These are phyloP conservation scores for Podaxis carcinomalis DNA, from an alignment of 768 basidiomycete genomes.

Conservation along the genomic window DNA sequence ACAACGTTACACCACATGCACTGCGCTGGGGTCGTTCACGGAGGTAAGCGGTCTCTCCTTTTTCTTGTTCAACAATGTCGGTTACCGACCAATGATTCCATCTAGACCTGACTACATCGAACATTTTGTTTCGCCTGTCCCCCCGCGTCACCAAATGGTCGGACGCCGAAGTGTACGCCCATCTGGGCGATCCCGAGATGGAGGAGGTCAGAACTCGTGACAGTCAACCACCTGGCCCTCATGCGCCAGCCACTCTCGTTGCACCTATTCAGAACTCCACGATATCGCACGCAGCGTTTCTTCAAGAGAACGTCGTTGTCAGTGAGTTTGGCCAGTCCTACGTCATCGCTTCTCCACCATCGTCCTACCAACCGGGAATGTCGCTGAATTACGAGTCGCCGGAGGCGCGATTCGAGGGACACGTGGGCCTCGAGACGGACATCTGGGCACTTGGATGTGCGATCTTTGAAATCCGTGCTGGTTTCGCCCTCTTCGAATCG, in stretches of 20 bases:
- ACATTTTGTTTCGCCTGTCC: slow-evolving; percentile 29
- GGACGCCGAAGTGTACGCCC: slow-evolving; percentile 26
- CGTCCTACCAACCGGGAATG: slow-evolving; percentile 26
- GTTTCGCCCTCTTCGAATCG: slow-evolving; percentile 34
- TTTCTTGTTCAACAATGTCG: not conserved
- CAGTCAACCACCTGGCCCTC: slow-evolving; percentile 19
- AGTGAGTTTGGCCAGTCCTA: slow-evolving; percentile 37
- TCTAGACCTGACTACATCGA: slow-evolving; percentile 35
- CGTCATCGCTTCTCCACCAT: slow-evolving; percentile 18
- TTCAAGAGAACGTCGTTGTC: slow-evolving; percentile 28
- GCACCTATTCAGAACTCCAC: slow-evolving; percentile 22
- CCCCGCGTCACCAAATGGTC: slow-evolving; percentile 25
- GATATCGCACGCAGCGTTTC: slow-evolving; percentile 16
- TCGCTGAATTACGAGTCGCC: slow-evolving; percentile 29
- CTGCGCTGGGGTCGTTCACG: slow-evolving; percentile 16
- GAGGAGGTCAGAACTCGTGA: slow-evolving; percentile 7
- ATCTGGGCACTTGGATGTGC: slow-evolving; percentile 38
- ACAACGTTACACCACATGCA: slow-evolving; percentile 27
- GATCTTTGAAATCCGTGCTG: slow-evolving; percentile 39
- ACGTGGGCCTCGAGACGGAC: slow-evolving; percentile 24
- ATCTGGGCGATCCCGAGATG: slow-evolving; percentile 28
- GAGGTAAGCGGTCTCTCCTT: not conserved
- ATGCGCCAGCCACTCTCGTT: slow-evolving; percentile 25
- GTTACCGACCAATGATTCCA: slow-evolving; percentile 31
- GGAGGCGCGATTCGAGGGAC: slow-evolving; percentile 30